phyloP scores from a whole-genome alignment of 768 basidiomycete species.

The Pleurotus giganteus region DNA sequence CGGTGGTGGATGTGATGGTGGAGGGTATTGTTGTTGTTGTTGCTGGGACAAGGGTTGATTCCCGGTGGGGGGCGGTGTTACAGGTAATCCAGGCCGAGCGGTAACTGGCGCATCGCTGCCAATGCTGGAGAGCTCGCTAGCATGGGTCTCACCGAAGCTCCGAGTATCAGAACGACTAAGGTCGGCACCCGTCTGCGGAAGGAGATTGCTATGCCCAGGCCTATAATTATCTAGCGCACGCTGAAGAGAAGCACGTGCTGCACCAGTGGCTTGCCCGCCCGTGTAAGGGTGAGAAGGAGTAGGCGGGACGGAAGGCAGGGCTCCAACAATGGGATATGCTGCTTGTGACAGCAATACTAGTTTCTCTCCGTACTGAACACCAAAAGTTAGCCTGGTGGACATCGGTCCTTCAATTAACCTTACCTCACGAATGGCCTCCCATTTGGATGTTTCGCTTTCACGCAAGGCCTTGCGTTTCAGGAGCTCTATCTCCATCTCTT shows the following conservation, averaged over 20 bases:
- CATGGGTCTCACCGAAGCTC: slow-evolving; percentile 85
- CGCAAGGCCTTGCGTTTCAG: slow-evolving; percentile 73
- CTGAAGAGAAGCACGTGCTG: slow-evolving; percentile 72
- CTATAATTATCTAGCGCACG: slow-evolving; percentile 77
- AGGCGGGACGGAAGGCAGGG: slow-evolving; percentile 69
- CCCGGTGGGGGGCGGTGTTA: slow-evolving; percentile 39
- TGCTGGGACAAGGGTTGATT: slow-evolving; percentile 14
- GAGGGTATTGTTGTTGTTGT: slow-evolving; percentile 9
- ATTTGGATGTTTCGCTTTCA: slow-evolving; percentile 75
- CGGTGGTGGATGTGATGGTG: not conserved
- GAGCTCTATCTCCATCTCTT: slow-evolving; percentile 71
- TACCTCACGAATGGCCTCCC: slow-evolving; percentile 83
- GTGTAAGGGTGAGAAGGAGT: slow-evolving; percentile 51
- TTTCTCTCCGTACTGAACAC: slow-evolving; percentile 74
- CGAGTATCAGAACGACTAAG: slow-evolving; percentile 70
- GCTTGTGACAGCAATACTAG: slow-evolving; percentile 72
- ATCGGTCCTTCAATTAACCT: slow-evolving; percentile 12
- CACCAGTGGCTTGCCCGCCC: slow-evolving; percentile 62
- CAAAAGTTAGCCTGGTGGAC: slow-evolving; percentile 1
- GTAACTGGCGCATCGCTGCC: slow-evolving; percentile 22
- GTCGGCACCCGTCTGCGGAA: slow-evolving; percentile 44
- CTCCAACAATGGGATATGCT: slow-evolving; percentile 57
- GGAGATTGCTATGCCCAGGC: slow-evolving; percentile 59
- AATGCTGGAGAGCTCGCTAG: slow-evolving; percentile 65
- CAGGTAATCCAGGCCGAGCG: slow-evolving; percentile 33